These are phyloP conservation scores for Trichothecium sympodiale DNA, from an alignment of 2,329 filamentous ascomycete genomes.

Conservation along the genomic window DNA sequence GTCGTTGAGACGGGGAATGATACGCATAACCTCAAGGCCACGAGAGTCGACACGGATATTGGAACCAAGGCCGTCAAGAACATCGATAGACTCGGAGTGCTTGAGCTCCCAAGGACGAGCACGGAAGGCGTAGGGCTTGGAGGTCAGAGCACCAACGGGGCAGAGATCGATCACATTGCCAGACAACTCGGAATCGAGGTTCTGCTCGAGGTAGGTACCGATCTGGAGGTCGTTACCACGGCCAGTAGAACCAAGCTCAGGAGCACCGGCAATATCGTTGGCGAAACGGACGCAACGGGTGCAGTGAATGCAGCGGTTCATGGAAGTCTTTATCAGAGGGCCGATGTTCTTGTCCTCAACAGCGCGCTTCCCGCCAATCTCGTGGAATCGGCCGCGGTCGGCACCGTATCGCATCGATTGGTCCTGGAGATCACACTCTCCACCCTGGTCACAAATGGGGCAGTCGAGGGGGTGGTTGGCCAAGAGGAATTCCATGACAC, in stretches of 20 bases:
- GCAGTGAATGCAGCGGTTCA: slow-evolving; percentile 99
- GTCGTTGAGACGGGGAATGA: slow-evolving; percentile 87
- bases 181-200: slow-evolving; percentile 87
- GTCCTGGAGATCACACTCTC: slow-evolving; percentile 97
- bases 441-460: slow-evolving; percentile 96
- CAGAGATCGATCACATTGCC: slow-evolving; percentile 97
- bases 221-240: slow-evolving; percentile 97
- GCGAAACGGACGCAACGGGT: slow-evolving; percentile 95
- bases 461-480: slow-evolving; percentile 95
- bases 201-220: slow-evolving; percentile 91
- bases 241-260: slow-evolving; percentile 87
- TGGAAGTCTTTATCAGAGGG: slow-evolving; percentile 95
- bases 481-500: slow-evolving; percentile 97
- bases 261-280: slow-evolving; percentile 92
- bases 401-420: slow-evolving; percentile 98
- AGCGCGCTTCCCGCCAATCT: slow-evolving; percentile 88
- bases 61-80: slow-evolving; percentile 83
- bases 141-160: slow-evolving; percentile 90
- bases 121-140: slow-evolving; percentile 96
- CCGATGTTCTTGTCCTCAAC: slow-evolving; percentile 99
- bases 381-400: slow-evolving; percentile 93
- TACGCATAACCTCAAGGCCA: slow-evolving; percentile 91
- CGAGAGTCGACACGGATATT: slow-evolving; percentile 91
- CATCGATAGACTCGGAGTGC: slow-evolving; percentile 91
- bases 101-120: slow-evolving; percentile 95